phyloP scores from a whole-genome alignment of 495 filamentous ascomycete genomes.

The Penicillium coprophilum region DNA sequence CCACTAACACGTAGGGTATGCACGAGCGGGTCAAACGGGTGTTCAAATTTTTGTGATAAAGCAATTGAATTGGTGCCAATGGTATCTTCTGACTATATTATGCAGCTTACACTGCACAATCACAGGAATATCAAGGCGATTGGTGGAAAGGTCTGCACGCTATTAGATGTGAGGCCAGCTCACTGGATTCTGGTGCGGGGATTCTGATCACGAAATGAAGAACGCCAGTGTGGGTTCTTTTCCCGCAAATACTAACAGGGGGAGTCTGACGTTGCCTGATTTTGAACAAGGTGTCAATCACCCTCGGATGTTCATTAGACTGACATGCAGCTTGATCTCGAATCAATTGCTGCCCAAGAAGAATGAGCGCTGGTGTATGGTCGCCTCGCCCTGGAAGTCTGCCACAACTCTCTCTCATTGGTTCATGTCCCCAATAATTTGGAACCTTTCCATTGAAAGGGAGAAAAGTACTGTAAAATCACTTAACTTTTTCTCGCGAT shows the following conservation, averaged over 20 bases:
- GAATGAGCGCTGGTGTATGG: not conserved
- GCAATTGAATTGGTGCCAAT: not conserved
- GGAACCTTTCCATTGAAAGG: no score
- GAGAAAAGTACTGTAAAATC: no score
- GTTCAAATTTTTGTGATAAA: not conserved
- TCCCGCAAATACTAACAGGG: not conserved
- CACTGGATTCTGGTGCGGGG: constrained; percentile 2
- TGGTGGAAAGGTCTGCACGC: constrained; percentile 1
- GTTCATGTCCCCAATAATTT: no score
- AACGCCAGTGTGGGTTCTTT: not conserved
- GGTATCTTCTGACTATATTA: constrained; percentile 6
- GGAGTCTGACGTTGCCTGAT: not conserved
- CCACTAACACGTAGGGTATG: constrained; percentile 2
- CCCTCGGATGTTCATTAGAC: not conserved
- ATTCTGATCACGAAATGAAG: not conserved
- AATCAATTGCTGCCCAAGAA: not conserved
- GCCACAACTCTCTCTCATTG: no score
- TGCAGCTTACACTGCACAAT: constrained; percentile 9
- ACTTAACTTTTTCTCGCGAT: no score
- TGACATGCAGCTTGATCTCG: not conserved
- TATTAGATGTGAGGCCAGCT: not conserved
- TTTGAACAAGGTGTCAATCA: not conserved
- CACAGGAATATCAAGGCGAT: not conserved
- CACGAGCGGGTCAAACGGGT: constrained; percentile 1
- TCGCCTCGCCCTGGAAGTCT: not conserved